Percentiles rank a stretch among this genome's conserved stretches.
phyloP scores from a whole-genome alignment of 1,139 yeast genomes.

The Pichia norvegensis region DNA sequence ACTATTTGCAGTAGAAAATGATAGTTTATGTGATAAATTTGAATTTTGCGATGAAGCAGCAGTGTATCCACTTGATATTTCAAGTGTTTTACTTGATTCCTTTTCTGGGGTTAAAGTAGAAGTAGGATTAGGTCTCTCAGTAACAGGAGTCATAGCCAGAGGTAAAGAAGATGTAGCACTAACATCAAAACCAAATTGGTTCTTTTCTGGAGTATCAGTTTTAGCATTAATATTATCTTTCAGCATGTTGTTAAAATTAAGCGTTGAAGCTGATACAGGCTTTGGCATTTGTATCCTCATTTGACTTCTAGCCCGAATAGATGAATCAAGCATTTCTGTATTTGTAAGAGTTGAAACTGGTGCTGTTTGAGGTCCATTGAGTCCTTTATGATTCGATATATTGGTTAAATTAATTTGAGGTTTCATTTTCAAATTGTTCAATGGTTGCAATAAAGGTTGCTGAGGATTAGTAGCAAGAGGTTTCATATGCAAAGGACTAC shows the following conservation, averaged over 20 bases:
- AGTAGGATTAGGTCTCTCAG: slow-evolving; percentile 37
- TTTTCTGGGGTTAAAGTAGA: slow-evolving; percentile 10
- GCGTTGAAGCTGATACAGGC: slow-evolving; percentile 29
- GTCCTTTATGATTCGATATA: slow-evolving; percentile 5
- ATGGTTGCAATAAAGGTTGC: slow-evolving; percentile 52
- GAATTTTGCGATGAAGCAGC: not conserved
- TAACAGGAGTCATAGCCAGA: slow-evolving; percentile 70
- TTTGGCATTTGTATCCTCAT: slow-evolving; percentile 43
- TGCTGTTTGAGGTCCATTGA: slow-evolving; percentile 24
- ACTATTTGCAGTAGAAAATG: not conserved
- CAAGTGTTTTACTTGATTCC: not conserved
- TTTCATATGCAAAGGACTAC: slow-evolving; percentile 45
- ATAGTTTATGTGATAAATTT: not conserved
- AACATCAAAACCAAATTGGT: slow-evolving; percentile 34
- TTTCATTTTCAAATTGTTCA: slow-evolving; percentile 33
- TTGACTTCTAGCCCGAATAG: slow-evolving; percentile 27
- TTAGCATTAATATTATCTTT: slow-evolving; percentile 1
- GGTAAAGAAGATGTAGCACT: slow-evolving; percentile 57
- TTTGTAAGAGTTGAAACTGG: slow-evolving; percentile 16
- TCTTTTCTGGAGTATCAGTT: slow-evolving; percentile 16
- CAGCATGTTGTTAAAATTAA: slow-evolving; percentile 1
- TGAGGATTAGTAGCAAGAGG: slow-evolving; percentile 35
- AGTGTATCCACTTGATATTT: not conserved
- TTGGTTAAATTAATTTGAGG: slow-evolving; percentile 4
- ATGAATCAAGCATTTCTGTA: slow-evolving; percentile 12